phyloP scores from a whole-genome alignment of 495 filamentous ascomycete genomes.

The Rhizodiscina lignyota region DNA sequence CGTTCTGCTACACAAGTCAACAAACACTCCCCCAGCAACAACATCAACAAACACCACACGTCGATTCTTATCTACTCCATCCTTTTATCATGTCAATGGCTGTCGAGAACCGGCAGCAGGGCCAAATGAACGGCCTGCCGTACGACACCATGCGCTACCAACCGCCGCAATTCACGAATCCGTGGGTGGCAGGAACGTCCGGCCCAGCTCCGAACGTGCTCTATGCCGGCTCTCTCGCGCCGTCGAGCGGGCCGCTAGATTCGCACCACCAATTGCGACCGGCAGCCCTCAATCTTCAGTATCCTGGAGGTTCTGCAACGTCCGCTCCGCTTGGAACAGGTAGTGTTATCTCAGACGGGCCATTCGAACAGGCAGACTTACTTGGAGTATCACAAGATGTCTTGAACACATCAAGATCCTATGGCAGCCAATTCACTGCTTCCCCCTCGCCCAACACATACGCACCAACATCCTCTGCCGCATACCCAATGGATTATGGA shows the following conservation, averaged over 20 bases:
- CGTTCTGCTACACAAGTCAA: not conserved
- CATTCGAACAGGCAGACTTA: slow-evolving; percentile 50
- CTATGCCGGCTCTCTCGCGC: slow-evolving; percentile 41
- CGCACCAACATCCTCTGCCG: slow-evolving; percentile 45
- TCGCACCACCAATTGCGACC: slow-evolving; percentile 39
- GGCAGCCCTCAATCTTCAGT: slow-evolving; percentile 55
- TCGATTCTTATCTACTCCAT: too few relatives aligned
- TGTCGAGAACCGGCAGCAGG: slow-evolving; percentile 66
- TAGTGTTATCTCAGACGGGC: slow-evolving; percentile 49
- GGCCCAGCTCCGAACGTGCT: slow-evolving; percentile 35
- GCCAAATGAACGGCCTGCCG: slow-evolving; percentile 52
- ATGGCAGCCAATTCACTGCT: slow-evolving; percentile 15
- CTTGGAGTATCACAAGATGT: slow-evolving; percentile 59
- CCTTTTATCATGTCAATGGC: slow-evolving; percentile 63
- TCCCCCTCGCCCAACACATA: slow-evolving; percentile 50
- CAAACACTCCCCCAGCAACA: slow-evolving; percentile 1
- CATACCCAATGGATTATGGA: slow-evolving; percentile 48
- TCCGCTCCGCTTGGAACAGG: slow-evolving; percentile 52
- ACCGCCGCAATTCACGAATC: slow-evolving; percentile 80
- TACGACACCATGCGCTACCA: slow-evolving; percentile 67
- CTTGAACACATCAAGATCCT: slow-evolving; percentile 23
- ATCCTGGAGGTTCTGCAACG: slow-evolving; percentile 52
- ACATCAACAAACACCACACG: too few relatives aligned
- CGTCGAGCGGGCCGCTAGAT: slow-evolving; percentile 34
- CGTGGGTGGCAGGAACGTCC: slow-evolving; percentile 63